A percentile compares a stretch with the other conserved stretches of the same genome.
Conservation (phyloP, 176 grass and related monocot genomes). For the Cenchrus americanus region DNA sequence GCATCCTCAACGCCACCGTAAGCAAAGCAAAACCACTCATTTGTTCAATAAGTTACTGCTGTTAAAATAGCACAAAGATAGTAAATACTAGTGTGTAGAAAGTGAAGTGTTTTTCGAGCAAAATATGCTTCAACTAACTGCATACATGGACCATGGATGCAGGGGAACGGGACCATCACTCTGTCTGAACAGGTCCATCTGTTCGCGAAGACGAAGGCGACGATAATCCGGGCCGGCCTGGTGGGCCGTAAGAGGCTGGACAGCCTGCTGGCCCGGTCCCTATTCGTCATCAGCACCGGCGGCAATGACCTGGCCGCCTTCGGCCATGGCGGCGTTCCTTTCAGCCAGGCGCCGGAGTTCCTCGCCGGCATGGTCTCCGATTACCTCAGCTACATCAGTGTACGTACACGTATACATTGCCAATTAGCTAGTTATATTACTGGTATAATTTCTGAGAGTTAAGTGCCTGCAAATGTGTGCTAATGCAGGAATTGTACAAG, state of each 20-base stretch:
- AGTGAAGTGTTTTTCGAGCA: no score
- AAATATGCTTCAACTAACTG: background rate
- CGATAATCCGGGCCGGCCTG: background rate
- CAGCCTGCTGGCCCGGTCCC: background rate
- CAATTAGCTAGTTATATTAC: no score
- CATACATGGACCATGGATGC: background rate
- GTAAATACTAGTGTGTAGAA: no score
- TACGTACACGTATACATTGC: background rate
- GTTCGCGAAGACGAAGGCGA: conserved; percentile 21
- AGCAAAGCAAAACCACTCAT: background rate
- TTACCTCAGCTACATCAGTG: conserved; percentile 37
- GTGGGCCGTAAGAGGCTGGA: background rate
- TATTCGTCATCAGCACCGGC: conserved; percentile 43
- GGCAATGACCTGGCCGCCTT: conserved; percentile 45
- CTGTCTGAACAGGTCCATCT: conserved; percentile 19
- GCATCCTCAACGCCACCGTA: conserved; percentile 45
- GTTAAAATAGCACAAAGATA: no score
- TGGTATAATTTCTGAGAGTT: no score
- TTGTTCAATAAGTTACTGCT: no score
- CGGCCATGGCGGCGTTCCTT: background rate
- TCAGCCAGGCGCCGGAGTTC: conserved; percentile 14
- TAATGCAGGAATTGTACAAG: conserved; percentile 16
- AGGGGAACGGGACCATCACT: conserved; percentile 50
- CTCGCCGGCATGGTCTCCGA: conserved; percentile 19
- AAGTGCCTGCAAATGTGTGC: no score